phyloP scores from a whole-genome alignment of 805 yeast genomes.

The Danielia oregonensis region DNA sequence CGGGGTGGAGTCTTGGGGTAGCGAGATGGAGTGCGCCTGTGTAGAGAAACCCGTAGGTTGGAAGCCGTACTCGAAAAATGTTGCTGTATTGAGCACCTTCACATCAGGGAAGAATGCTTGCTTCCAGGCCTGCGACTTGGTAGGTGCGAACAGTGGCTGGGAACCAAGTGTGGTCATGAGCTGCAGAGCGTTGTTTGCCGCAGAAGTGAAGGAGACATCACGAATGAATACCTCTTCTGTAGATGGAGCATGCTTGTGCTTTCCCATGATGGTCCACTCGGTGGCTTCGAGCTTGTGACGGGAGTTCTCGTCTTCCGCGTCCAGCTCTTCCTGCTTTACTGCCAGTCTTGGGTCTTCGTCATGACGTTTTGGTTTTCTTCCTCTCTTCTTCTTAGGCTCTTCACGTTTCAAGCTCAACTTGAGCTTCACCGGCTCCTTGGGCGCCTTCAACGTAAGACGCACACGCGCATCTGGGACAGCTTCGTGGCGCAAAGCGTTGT shows the following conservation, averaged over 20 bases:
- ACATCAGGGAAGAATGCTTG: slow-evolving; percentile 30
- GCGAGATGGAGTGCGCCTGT: slow-evolving; percentile 38
- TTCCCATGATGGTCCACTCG: slow-evolving; percentile 15
- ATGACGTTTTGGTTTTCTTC: slow-evolving; percentile 20
- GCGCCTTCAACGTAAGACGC: slow-evolving; percentile 25
- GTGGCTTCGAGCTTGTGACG: slow-evolving; percentile 6
- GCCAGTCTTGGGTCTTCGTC: slow-evolving; percentile 17
- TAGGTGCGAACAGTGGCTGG: slow-evolving; percentile 14
- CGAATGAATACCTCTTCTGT: slow-evolving; percentile 16
- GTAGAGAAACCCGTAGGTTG: slow-evolving; percentile 34
- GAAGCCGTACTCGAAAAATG: slow-evolving; percentile 35
- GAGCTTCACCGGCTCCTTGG: slow-evolving; percentile 23
- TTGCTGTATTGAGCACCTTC: slow-evolving; percentile 22
- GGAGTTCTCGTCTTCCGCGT: slow-evolving; percentile 1
- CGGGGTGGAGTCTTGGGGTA: slow-evolving; percentile 45
- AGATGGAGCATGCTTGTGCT: slow-evolving; percentile 10
- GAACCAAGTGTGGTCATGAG: slow-evolving; percentile 8
- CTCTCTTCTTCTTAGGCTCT: slow-evolving; percentile 18
- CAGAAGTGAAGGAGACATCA: slow-evolving; percentile 11
- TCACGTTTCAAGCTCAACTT: slow-evolving; percentile 26
- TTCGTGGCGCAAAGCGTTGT: slow-evolving; percentile 23
- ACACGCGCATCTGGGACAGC: slow-evolving; percentile 18
- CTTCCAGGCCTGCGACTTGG: slow-evolving; percentile 21
- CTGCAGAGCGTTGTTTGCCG: slow-evolving; percentile 8
- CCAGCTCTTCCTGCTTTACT: slow-evolving; percentile 12